Base-by-base conservation (phyloP, 208 protist genomes). In the Trypanosoma conorhini region DNA sequence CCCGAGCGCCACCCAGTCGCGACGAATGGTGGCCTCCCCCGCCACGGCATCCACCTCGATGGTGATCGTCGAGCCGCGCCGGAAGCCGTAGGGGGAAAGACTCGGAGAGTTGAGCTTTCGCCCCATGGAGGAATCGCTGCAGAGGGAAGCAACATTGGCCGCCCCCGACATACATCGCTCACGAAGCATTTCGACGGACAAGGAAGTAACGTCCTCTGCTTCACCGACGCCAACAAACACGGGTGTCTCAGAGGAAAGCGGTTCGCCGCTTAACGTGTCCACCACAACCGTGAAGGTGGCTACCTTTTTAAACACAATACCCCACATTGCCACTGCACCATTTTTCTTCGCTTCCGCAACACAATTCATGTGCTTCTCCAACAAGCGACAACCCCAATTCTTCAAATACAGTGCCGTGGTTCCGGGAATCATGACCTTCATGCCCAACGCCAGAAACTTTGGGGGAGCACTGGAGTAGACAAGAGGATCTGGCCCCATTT, bases 281-380 rank as follows among this genome's bases (percentile, higher is more conserved):
- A 97, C 76, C 21, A 70, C 64, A 13, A 88, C 81, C n/a, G 88
- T 88, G 58, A 96, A 92, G 35, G 79, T 76, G 26, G 70, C 79
- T 5, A 40, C 61, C 8, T 56, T 57, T 40, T 78, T 80, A 71
- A 72, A 77, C 54, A 92, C 75, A 48, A 97, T 74, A 12, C 92
- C 92, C 89, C 92, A 97, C 30, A 87, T 81, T n/a, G 80, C 88
- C 42, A 97, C 74, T 3, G 84, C 83, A 71, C 89, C 84, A 50
- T 86, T 81, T 33, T 87, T 80, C 21, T 76, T 79, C 24, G 92
- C 77, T 68, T 87, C 85, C 17, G 82, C 88, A 38, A 88, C 75
- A 67, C 85, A 95, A 64, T 92, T 89, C 66, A 95, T 86, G 51
- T 80, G 66, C 60, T 84, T 84, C 72, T 93, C 84, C 10, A 62